Conservation (phyloP, 371 early-diverging fungal species). For the Haplosporangium sp. region DNA sequence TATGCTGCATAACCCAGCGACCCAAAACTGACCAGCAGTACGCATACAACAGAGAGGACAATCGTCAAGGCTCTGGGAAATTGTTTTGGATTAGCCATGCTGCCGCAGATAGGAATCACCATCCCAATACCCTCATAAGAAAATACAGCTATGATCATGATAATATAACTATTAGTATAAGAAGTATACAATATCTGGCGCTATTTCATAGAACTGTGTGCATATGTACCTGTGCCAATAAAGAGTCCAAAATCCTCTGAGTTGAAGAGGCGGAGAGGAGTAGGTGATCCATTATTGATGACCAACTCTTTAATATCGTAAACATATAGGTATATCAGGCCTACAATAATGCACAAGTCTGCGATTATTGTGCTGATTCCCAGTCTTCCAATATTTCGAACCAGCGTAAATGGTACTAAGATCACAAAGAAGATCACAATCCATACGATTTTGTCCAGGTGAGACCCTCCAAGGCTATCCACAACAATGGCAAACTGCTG, state of each 20-base stretch:
- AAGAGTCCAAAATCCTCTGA: constrained; percentile 79
- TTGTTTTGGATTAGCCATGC: constrained; percentile 86
- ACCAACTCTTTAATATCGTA: constrained; percentile 78
- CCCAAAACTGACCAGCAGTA: constrained; percentile 81
- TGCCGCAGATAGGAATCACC: constrained; percentile 91
- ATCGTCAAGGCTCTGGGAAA: constrained; percentile 81
- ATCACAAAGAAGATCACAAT: constrained; percentile 74
- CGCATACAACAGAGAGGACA: constrained; percentile 79
- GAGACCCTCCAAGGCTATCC: constrained; percentile 41
- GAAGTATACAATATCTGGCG: background rate
- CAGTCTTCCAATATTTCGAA: constrained; percentile 89
- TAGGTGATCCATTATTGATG: constrained; percentile 55
- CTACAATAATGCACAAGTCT: constrained; percentile 87
- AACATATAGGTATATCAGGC: constrained; percentile 84
- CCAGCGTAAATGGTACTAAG: constrained; percentile 85
- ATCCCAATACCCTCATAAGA: constrained; percentile 94
- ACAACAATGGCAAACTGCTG: constrained; percentile 55
- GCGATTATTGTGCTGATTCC: constrained; percentile 88
- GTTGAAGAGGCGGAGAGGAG: constrained; percentile 64
- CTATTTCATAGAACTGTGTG: background rate
- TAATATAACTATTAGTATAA: background rate
- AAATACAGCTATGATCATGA: constrained; percentile 74
- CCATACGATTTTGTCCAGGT: constrained; percentile 62
- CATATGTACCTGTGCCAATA: constrained; percentile 76
- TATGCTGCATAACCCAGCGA: constrained; percentile 87